Evolutionary conservation across 2,329 filamentous ascomycete genomes (phyloP).

Genomic region (Hypocrella siamensis): DNA sequence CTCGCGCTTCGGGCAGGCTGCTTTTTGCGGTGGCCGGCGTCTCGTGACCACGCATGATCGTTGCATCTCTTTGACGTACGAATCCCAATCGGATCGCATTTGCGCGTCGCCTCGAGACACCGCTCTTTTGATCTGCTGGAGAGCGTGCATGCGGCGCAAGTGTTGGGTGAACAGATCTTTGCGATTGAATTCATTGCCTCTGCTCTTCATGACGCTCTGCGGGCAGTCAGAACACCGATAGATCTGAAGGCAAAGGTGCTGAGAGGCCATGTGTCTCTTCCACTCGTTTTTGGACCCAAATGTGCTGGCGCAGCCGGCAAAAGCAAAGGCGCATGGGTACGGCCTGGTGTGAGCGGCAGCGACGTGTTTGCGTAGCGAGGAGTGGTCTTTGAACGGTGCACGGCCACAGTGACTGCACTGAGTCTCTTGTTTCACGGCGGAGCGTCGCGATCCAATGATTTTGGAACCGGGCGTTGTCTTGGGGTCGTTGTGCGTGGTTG

Average conservation of each 20-base stretch:
- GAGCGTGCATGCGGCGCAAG: slow-evolving; percentile 81
- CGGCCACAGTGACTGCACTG: slow-evolving; percentile 46
- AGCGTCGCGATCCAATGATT: slow-evolving; percentile 27
- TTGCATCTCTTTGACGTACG: slow-evolving; percentile 54
- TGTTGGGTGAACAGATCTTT: slow-evolving; percentile 96
- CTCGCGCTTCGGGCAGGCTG: slow-evolving; percentile 55
- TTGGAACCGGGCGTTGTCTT: slow-evolving; percentile 14
- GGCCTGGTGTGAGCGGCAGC: slow-evolving; percentile 54
- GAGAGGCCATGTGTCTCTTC: slow-evolving; percentile 86
- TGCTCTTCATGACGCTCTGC: slow-evolving; percentile 35
- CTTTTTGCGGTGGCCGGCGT: slow-evolving; percentile 52
- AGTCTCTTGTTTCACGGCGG: slow-evolving; percentile 43
- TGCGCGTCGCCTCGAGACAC: slow-evolving; percentile 42
- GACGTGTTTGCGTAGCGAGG: slow-evolving; percentile 49
- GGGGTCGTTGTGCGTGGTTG: slow-evolving; percentile 9
- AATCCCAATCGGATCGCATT: slow-evolving; percentile 46
- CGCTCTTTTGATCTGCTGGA: slow-evolving; percentile 45
- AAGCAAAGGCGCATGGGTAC: slow-evolving; percentile 75
- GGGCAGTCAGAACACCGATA: slow-evolving; percentile 50
- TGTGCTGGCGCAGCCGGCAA: slow-evolving; percentile 67
- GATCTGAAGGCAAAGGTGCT: slow-evolving; percentile 61
- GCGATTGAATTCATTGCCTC: slow-evolving; percentile 67
- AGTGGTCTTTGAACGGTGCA: slow-evolving; percentile 50
- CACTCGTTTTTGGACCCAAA: slow-evolving; percentile 95
- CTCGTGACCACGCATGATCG: slow-evolving; percentile 56